Evolutionary conservation across 2,329 filamentous ascomycete genomes (phyloP), one percentile per base, ranked within the genome.

Genomic region (Paecilomyces sp.): DNA sequence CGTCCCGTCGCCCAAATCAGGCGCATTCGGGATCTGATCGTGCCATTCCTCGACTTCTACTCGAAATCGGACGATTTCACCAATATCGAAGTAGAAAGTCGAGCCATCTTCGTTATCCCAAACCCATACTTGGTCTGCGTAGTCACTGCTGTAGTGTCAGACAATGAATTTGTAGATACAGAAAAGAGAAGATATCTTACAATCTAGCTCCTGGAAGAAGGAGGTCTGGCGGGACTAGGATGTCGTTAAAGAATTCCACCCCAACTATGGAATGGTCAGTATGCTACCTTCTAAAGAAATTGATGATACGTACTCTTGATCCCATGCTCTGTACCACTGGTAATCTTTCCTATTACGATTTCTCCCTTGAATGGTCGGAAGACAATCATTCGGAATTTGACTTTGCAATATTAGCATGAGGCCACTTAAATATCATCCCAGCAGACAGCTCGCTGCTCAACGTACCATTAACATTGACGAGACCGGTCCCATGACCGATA

Each of bases 321-420:
- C 41, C 90, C 92, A 1, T 87, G 79, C 7, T 86, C 82, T 0
- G 84, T 88, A 36, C 88, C 87, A 64, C 86, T 87, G 64, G 88
- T 88, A 74, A 99, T 97, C 64, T 87, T 88, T 15, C 90, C 94
- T 53, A 90, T 82, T 68, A 99, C 83, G 61, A 97, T 91, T 73
- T 99, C 94, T 55, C 91, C 91, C 72, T 96, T 96, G 80, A 97
- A 97, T 0, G 94, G 94, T 25, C 94, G 87, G 74, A 97, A 99
- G 31, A 99, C 92, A 18, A 97, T 83, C 70, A 99, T 82, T 24
- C 92, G 89, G 70, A 97, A 99, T 72, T 96, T 92, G 56, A 96
- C 93, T 94, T 47, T 47, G 41, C n/a, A 47, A 47, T 15, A 3
- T 47, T 22, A 47, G 41, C 15, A 6, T 8, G 15, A 47, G n/a